Conservation (phyloP, 768 basidiomycete genomes). For the Glaciozyma martinii region DNA sequence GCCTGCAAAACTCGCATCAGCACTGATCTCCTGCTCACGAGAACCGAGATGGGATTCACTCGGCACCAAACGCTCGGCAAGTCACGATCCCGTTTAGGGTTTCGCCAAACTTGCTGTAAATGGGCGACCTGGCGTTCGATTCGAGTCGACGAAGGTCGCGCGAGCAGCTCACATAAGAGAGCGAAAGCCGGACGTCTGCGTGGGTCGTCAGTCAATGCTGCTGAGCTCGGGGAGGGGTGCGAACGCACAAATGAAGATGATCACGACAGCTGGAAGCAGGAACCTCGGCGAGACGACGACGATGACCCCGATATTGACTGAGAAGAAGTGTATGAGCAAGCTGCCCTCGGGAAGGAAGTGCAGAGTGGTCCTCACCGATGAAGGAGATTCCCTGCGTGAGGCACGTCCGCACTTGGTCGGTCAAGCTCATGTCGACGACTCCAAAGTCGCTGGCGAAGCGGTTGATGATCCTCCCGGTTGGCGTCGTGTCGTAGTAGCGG, state of each 20-base stretch:
- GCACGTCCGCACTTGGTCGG: conserved; percentile 17
- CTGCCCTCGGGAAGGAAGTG: neutral
- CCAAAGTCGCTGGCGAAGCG: conserved; percentile 42
- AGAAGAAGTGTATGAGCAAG: neutral
- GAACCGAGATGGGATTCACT: conserved; percentile 18
- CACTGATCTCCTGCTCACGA: neutral
- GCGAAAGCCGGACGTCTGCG: conserved; percentile 49
- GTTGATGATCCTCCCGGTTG: conserved; percentile 47
- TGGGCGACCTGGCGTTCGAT: conserved; percentile 39
- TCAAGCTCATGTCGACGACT: conserved; percentile 14
- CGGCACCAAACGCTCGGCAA: conserved; percentile 40
- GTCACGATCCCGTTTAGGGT: conserved; percentile 40
- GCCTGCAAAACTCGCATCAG: conserved; percentile 35
- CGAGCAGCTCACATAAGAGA: conserved; percentile 53
- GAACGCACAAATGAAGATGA: conserved; percentile 51
- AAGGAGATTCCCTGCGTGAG: conserved; percentile 34
- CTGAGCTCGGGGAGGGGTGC: too few species aligned
- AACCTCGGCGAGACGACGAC: conserved; percentile 57
- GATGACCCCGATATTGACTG: conserved; percentile 54
- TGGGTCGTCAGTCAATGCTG: too few species aligned
- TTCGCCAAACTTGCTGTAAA: conserved; percentile 42
- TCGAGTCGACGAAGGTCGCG: conserved; percentile 53
- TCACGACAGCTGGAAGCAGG: conserved; percentile 56
- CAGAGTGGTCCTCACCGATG: conserved; percentile 43
- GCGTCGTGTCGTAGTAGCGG: conserved; percentile 65